Conservation (phyloP, 495 filamentous ascomycete species). For the Podospora pseudoanserina region DNA sequence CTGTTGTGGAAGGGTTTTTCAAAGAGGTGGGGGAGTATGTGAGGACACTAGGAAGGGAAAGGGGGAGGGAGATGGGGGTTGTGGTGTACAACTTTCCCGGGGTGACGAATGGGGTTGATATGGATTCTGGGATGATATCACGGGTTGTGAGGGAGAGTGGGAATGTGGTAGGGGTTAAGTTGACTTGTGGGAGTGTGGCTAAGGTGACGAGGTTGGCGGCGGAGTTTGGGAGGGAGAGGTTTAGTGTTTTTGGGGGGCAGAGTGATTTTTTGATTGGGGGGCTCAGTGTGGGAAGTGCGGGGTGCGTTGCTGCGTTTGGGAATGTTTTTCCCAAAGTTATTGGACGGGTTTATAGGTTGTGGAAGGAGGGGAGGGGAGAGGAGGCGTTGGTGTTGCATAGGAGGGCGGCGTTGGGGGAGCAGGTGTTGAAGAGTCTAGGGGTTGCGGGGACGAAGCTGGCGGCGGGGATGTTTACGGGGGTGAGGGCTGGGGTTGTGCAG, state of each 20-base stretch:
- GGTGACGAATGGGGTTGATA: constrained; percentile 67
- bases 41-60: constrained; percentile 32
- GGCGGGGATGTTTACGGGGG: constrained; percentile 52
- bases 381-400: constrained; percentile 57
- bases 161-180: constrained; percentile 58
- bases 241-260: constrained; percentile 66
- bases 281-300: constrained; percentile 55
- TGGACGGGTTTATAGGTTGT: constrained; percentile 47
- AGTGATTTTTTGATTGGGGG: constrained; percentile 67
- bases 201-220: constrained; percentile 54
- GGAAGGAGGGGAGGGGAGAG: constrained; percentile 41
- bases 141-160: constrained; percentile 47
- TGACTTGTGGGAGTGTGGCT: constrained; percentile 67
- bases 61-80: constrained; percentile 37
- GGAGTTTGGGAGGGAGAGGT: constrained; percentile 51
- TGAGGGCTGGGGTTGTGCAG: constrained; percentile 53
- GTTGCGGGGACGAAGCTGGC: constrained; percentile 66
- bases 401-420: constrained; percentile 49
- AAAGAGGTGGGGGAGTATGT: constrained; percentile 46
- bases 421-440: constrained; percentile 52
- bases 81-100: constrained; percentile 71
- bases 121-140: constrained; percentile 57
- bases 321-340: constrained; percentile 61
- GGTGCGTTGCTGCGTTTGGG: constrained; percentile 64
- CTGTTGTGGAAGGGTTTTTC: constrained; percentile 60